Percentiles rank a stretch among this genome's conserved stretches.
phyloP scores from a whole-genome alignment of 176 grass and related monocot species.

The Tillandsia fasciculata region DNA sequence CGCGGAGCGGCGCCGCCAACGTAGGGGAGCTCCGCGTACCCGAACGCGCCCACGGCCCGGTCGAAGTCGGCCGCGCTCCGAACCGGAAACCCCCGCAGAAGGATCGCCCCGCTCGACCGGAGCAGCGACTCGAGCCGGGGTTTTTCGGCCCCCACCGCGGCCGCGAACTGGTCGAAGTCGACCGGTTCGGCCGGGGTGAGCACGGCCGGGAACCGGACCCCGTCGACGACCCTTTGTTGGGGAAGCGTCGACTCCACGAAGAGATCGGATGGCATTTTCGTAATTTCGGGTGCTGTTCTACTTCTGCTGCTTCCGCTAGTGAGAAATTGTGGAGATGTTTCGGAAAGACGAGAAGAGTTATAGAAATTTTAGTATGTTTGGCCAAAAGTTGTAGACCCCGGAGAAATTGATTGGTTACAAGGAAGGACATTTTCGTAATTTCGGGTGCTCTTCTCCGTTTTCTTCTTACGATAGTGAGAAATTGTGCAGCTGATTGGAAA shows the following conservation, averaged over 20 bases:
- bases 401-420: no score
- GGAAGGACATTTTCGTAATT: no score
- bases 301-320: no score
- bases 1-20: slow-evolving; percentile 85
- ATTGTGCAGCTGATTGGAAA: no score
- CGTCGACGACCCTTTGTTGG: slow-evolving; percentile 55
- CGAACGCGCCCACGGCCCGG: slow-evolving; percentile 59
- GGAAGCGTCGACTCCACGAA: slow-evolving; percentile 44
- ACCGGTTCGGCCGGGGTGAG: slow-evolving; percentile 26
- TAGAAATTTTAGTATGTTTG: no score
- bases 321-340: no score
- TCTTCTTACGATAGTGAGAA: no score
- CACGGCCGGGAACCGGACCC: slow-evolving; percentile 64
- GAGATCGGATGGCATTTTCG: slow-evolving; percentile 5
- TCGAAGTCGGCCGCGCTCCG: slow-evolving; percentile 52
- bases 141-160: slow-evolving; percentile 40
- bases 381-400: no score
- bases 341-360: no score
- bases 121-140: slow-evolving; percentile 48
- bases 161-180: slow-evolving; percentile 24
- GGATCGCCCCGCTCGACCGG: slow-evolving; percentile 49
- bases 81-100: slow-evolving; percentile 65
- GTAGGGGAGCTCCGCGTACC: slow-evolving; percentile 83
- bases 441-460: no score
- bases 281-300: no score